These are phyloP conservation scores for Starmerella apis DNA, from an alignment of 805 yeast species.

Conservation along the genomic window DNA sequence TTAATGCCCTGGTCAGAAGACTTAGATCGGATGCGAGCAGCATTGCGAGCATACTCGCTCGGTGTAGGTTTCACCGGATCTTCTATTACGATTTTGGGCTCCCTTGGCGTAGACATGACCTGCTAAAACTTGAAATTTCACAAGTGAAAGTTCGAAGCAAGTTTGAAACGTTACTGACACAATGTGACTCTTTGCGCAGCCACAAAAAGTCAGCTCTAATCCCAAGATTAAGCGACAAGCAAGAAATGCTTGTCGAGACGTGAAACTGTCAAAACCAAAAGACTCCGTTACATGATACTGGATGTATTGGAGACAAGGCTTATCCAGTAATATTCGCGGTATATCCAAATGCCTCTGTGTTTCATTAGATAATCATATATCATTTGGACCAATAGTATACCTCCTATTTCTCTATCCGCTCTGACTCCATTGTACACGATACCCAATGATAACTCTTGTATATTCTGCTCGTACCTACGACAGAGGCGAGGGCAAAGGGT, in stretches of 20 bases:
- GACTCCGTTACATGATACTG: too few species aligned
- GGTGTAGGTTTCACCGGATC: slow-evolving; percentile 32
- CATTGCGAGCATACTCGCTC: slow-evolving; percentile 33
- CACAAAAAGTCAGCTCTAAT: too few species aligned
- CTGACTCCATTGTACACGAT: background rate
- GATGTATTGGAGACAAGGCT: too few species aligned
- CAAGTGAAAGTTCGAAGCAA: background rate
- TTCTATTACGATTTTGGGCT: slow-evolving; percentile 27
- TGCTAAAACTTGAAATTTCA: background rate
- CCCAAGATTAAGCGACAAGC: too few species aligned
- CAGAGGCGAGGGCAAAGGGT: background rate
- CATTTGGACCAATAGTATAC: background rate
- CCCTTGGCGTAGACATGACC: background rate
- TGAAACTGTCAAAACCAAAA: too few species aligned
- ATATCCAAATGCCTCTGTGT: too few species aligned
- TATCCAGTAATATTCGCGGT: too few species aligned
- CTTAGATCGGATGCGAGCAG: slow-evolving; percentile 34
- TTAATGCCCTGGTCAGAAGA: slow-evolving; percentile 25
- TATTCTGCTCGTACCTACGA: background rate
- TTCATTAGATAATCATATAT: background rate
- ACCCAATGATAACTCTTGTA: background rate
- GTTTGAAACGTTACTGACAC: too few species aligned
- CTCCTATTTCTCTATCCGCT: background rate
- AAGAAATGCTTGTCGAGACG: too few species aligned
- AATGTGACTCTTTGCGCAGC: background rate